Evolutionary conservation across 75 land plant species (phyloP), one percentile per base, ranked within the genome.

Genomic region (Ceratopteris richardii): DNA sequence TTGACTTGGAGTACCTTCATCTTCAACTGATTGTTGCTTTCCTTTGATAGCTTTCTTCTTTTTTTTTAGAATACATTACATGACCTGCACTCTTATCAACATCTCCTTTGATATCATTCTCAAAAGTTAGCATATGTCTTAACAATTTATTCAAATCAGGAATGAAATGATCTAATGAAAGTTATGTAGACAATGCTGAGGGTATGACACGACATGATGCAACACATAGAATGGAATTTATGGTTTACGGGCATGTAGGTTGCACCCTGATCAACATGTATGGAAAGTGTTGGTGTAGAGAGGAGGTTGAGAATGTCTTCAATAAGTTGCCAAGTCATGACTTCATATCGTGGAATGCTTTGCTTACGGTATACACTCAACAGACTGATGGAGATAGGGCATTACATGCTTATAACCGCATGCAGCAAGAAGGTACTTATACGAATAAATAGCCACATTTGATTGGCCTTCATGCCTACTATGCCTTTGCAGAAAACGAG

Each of bases 191-290:
- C n/a, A n/a, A n/a, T n/a, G n/a, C n/a, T n/a, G 66, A 67, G 33
- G 87, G 87, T 3, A 77, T 53, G 46, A 44, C 40, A 55, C 67
- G 80, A 0, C 87, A 84, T 58, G 70, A 70, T 33, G 62, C 58
- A 4, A 25, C 16, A 4, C 12, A 27, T 6, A 23, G 22, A 14
- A 54, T 18, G 17, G 29, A 17, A 18, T 27, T 28, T 14, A 16
- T 3, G 18, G 16, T 10, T 5, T 7, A 28, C 16, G 27, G n/a
- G 22, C 18, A 18, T 10, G 57, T 27, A 3, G 31, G 57, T 6
- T 11, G 31, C 16, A 13, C 31, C 23, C 22, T 46, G 3, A 42
- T 65, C 18, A 30, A 54, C 27, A 9, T 54, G 57, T 54, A 54
- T 54, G 57, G 31, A 6, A 54, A 54, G 31, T 22, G 57, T 30